Base-by-base conservation (phyloP, 306 rosid genomes). In the Mimosa bimucronata region DNA sequence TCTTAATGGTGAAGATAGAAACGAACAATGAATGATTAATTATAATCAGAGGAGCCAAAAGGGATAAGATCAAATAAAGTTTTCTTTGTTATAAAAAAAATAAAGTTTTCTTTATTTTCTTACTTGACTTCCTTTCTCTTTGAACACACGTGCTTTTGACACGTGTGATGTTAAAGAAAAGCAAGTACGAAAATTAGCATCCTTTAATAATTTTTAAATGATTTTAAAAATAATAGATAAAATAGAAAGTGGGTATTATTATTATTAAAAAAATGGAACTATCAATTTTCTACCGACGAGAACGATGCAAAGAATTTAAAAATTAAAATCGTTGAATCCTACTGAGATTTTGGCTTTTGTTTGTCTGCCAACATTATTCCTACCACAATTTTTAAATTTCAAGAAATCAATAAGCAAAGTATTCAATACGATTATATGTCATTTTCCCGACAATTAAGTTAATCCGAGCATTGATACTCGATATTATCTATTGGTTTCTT, bases 341-440 rank as follows among this genome's bases (percentile, higher is more conserved):
- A 87, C 89, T 85, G 72, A 82, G 89, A 89, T 88, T 77, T 78
- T 83, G 87, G 66, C 79, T 57, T 80, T 74, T 37, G 75, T 60
- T 83, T 83, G 88, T 84, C 87, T 87, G 42, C 86, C 86, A 82
- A 73, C 88, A 83, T 85, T 76, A 85, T 81, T 83, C 76, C 55
- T 67, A 78, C 34, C 71, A 40, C 71, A 77, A 42, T 82, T 83
- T 81, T 77, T 40, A 70, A 71, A 62, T 71, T 34, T 46, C 40
- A 25, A 26, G 0, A 38, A 66, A 58, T 53, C 61, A 18, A 26
- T 29, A 11, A 38, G 50, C 50, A 71, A 44, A 21, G 6, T 76
- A 72, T 29, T 71, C 18, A 12, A 60, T 13, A 25, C 14, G 38
- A 31, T 44, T 5, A 25, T 5, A 25, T 71, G 53, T 61, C 65